Percentiles rank a stretch among this genome's conserved stretches.
phyloP scores from a whole-genome alignment of 2,329 filamentous ascomycete genomes.

The Cytospora leucostoma region DNA sequence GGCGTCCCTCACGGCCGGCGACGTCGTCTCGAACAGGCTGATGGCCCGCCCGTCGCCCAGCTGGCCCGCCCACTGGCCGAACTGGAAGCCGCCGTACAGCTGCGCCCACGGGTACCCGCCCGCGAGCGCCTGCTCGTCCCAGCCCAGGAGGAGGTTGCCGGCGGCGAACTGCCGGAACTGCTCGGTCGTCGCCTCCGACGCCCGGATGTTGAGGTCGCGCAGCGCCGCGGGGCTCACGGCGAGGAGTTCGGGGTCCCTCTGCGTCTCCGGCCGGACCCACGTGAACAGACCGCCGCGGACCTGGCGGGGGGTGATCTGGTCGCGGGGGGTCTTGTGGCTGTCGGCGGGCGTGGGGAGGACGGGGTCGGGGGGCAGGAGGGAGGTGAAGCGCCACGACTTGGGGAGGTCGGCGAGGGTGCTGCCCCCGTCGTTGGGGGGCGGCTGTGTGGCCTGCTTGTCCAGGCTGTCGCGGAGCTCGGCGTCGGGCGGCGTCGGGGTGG shows the following conservation, averaged over 20 bases:
- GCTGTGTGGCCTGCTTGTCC: constrained; percentile 3
- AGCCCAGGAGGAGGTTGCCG: constrained; percentile 81
- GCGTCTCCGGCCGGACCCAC: constrained; percentile 79
- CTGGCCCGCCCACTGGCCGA: constrained; percentile 92
- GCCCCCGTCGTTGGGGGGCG: constrained; percentile 34
- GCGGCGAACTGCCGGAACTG: constrained; percentile 78
- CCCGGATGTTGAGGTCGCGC: constrained; percentile 74
- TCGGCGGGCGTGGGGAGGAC: constrained; percentile 76
- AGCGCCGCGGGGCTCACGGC: constrained; percentile 78
- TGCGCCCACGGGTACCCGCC: constrained; percentile 97
- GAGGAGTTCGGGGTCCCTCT: constrained; percentile 74
- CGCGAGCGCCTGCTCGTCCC: constrained; percentile 64
- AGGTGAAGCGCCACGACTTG: constrained; percentile 66
- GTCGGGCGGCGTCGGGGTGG: constrained; percentile 5
- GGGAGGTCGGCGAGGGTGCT: constrained; percentile 56
- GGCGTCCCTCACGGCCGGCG: constrained; percentile 61
- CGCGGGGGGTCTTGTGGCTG: constrained; percentile 79
- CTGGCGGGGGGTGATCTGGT: constrained; percentile 74
- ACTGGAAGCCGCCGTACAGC: constrained; percentile 85
- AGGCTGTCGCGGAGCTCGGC: constrained; percentile 18
- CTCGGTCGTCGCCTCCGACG: constrained; percentile 67
- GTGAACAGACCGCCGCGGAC: constrained; percentile 87
- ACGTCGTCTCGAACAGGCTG: constrained; percentile 87
- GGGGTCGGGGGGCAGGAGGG: constrained; percentile 73
- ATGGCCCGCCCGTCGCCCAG: constrained; percentile 94